phyloP scores from a whole-genome alignment of 768 basidiomycete species.

The Leccinum obscurum region DNA sequence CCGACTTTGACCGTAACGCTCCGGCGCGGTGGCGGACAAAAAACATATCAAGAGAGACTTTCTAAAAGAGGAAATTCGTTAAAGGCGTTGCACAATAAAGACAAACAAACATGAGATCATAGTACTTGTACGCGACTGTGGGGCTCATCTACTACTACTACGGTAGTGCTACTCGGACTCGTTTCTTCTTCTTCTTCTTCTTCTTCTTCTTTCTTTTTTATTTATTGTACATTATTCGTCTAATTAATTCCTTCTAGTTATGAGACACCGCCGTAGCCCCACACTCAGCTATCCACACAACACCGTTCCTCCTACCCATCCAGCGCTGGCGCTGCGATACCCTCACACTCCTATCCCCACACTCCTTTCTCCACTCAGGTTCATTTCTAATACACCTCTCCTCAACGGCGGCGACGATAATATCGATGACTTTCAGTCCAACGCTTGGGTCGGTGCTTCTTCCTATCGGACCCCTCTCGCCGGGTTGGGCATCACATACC shows the following conservation, averaged over 20 bases:
- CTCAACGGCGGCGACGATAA: background rate
- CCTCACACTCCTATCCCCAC: conserved; percentile 20
- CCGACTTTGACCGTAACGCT: background rate
- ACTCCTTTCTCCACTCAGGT: conserved; percentile 30
- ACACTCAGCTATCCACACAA: conserved; percentile 24
- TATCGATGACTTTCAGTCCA: conserved; percentile 32
- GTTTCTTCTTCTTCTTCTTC: background rate
- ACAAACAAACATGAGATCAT: conserved; percentile 21
- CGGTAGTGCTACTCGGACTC: background rate
- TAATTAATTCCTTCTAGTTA: conserved; percentile 12
- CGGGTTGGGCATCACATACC: conserved; percentile 28
- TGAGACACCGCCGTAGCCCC: conserved; percentile 28
- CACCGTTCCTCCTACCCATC: conserved; percentile 8
- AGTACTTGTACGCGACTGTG: background rate
- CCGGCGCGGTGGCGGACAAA: background rate
- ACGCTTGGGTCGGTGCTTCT: conserved; percentile 22
- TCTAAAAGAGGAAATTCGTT: conserved; percentile 20
- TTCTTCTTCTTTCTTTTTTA: background rate
- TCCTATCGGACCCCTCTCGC: conserved; percentile 20
- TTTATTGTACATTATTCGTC: background rate
- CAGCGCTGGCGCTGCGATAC: conserved; percentile 35
- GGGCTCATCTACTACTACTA: too few species aligned
- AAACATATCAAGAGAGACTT: conserved; percentile 15
- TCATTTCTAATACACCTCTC: conserved; percentile 10
- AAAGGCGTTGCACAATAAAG: conserved; percentile 23